Base-by-base conservation (phyloP, 2,329 filamentous ascomycete genomes). In the Calonectria naviculata region DNA sequence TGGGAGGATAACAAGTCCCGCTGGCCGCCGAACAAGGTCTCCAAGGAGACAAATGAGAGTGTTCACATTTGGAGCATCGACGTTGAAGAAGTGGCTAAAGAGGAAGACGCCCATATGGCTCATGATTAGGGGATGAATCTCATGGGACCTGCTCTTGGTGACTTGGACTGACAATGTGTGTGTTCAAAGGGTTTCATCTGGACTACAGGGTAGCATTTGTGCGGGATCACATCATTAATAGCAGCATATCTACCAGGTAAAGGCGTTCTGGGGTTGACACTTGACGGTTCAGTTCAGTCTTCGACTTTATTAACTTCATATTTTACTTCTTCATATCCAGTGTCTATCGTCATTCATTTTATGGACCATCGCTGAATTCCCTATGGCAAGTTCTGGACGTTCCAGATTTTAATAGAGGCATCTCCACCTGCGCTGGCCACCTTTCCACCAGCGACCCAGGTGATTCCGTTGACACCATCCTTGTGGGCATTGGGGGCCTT, bases 401-500 rank as follows among this genome's bases (percentile, higher is more conserved):
- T 78, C 97, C 97, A 99, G 61, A 96, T 88, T 88, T 98, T 99
- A 58, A 99, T 89, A 1, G 94, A 93, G 38, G 94, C 96, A 88
- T 99, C 97, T 13, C 92, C 94, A 54, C 97, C 97, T 5, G 91
- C 91, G 76, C 93, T 97, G 12, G 94, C 91, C 61, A 98, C 88
- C 84, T 90, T 94, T 69, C 87, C 87, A 10, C 89, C 90, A 31
- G 88, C 89, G 17, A 94, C 88, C 95, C 96, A 99, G 15, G 89
- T 89, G 19, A 98, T 93, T 19, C 94, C 96, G 76, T 93, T 95
- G 21, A 98, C 95, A 12, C 97, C 97, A 80, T 98, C 97, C 85
- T 98, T 98, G 85, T 99, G 97, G 61, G 96, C 95, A 80, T 98
- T 97, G 26, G 91, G 85, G 17, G 92, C 93, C 86, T 97, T 96